Evolutionary conservation across 2,329 filamentous ascomycete species (phyloP).

Genomic region (Colletotrichum siamense): DNA sequence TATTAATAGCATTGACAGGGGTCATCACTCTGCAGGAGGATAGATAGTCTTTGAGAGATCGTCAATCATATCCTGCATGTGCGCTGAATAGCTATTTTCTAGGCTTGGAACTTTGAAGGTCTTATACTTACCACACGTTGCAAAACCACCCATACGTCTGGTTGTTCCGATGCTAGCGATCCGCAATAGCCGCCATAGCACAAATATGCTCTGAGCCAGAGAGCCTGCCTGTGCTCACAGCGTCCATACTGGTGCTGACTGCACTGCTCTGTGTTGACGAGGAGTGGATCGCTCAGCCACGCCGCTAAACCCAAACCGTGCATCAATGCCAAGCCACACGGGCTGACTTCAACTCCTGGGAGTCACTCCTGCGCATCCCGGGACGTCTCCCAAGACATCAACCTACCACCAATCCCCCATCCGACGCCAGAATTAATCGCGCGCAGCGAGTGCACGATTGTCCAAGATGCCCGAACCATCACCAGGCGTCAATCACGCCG

Average conservation of each 20-base stretch:
- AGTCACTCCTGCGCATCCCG: neutral
- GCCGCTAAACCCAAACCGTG: slow-evolving; percentile 3
- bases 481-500: slow-evolving; percentile 49
- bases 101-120: neutral
- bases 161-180: neutral
- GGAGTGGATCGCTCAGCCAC: slow-evolving; percentile 18
- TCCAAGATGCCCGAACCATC: slow-evolving; percentile 54
- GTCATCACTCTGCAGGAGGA: neutral
- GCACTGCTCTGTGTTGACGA: neutral
- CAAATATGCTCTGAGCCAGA: neutral
- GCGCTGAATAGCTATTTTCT: neutral
- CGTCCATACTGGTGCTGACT: neutral
- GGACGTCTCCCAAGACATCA: neutral
- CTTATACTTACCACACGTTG: neutral
- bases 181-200: neutral
- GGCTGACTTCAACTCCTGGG: slow-evolving; percentile 16
- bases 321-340: slow-evolving; percentile 17
- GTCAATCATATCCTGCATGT: neutral
- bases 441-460: slow-evolving; percentile 11
- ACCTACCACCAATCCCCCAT: neutral
- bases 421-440: slow-evolving; percentile 8
- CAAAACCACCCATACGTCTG: neutral
- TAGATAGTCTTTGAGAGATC: neutral
- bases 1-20: neutral
- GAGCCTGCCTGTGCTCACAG: neutral